A percentile compares a stretch with the other conserved stretches of the same genome.
phyloP scores from a whole-genome alignment of 2,329 filamentous ascomycete genomes.

The Calycina herbarum region DNA sequence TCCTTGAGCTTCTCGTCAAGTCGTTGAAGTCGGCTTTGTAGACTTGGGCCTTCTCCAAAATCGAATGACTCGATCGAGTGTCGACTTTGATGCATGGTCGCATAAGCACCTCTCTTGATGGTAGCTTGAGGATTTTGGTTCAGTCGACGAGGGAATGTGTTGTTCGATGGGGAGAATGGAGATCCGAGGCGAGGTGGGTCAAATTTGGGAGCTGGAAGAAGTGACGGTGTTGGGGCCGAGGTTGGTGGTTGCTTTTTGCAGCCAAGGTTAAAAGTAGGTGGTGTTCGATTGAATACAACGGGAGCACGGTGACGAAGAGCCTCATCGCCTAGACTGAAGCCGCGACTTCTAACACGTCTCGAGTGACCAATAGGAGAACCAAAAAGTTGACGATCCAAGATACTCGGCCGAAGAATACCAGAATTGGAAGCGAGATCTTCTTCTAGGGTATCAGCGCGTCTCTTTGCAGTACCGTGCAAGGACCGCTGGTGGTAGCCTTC shows the following conservation, averaged over 20 bases:
- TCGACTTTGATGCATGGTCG: constrained; percentile 54
- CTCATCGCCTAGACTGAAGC: constrained; percentile 38
- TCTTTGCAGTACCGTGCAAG: constrained; percentile 34
- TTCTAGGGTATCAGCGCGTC: constrained; percentile 34
- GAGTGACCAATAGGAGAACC: constrained; percentile 29
- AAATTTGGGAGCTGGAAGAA: constrained; percentile 38
- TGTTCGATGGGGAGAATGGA: constrained; percentile 55
- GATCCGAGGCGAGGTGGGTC: constrained; percentile 53
- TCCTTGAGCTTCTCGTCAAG: constrained; percentile 33
- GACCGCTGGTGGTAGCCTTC: constrained; percentile 31
- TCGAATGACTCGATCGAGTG: constrained; percentile 37
- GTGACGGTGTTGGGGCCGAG: constrained; percentile 23
- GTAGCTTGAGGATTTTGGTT: constrained; percentile 40
- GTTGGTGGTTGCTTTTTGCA: background rate
- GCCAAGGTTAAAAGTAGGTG: constrained; percentile 11
- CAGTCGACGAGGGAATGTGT: constrained; percentile 61
- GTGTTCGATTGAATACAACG: constrained; percentile 26
- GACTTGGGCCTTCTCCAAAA: constrained; percentile 31
- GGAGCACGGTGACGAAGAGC: constrained; percentile 25
- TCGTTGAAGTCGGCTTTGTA: constrained; percentile 31
- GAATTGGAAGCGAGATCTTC: constrained; percentile 32
- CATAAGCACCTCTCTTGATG: constrained; percentile 50
- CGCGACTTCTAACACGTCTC: constrained; percentile 36
- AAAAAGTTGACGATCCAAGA: constrained; percentile 36
- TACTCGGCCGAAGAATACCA: constrained; percentile 31